Conservation (phyloP, 257 asterid species). For the Prunella vulgaris region DNA sequence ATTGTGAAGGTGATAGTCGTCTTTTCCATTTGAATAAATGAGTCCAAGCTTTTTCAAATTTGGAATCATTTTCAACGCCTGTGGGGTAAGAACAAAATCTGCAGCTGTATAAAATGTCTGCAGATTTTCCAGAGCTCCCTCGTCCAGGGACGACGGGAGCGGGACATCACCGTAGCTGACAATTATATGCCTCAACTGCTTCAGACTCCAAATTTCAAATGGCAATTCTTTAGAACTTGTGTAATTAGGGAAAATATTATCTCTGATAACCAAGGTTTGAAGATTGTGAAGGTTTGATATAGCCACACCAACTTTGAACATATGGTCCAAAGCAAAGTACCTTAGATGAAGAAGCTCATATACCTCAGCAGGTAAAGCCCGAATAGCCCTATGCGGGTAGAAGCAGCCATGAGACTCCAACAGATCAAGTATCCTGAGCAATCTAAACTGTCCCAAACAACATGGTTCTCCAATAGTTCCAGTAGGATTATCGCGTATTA, state of each 20-base stretch:
- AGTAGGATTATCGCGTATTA: no score
- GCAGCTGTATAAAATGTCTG: neutral
- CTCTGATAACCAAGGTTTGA: constrained; percentile 11
- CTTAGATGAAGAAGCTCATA: neutral
- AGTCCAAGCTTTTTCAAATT: neutral
- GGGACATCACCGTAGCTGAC: no score
- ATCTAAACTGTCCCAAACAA: no score
- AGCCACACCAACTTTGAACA: neutral
- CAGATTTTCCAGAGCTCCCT: neutral
- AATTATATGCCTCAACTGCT: neutral
- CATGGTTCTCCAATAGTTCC: no score
- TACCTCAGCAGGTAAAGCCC: neutral
- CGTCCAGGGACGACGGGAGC: no score
- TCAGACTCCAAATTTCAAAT: neutral
- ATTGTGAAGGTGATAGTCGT: neutral
- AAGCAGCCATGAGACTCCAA: no score
- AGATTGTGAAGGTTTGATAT: constrained; percentile 19
- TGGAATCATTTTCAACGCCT: neutral
- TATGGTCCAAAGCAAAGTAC: neutral
- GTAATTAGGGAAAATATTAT: no score
- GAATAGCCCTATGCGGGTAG: no score
- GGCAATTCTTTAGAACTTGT: neutral
- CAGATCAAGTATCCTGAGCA: no score
- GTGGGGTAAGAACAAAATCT: no score
- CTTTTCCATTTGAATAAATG: neutral